These are phyloP conservation scores for Ceratocystis lukuohia DNA, from an alignment of 2,329 filamentous ascomycete species.

Conservation along the genomic window DNA sequence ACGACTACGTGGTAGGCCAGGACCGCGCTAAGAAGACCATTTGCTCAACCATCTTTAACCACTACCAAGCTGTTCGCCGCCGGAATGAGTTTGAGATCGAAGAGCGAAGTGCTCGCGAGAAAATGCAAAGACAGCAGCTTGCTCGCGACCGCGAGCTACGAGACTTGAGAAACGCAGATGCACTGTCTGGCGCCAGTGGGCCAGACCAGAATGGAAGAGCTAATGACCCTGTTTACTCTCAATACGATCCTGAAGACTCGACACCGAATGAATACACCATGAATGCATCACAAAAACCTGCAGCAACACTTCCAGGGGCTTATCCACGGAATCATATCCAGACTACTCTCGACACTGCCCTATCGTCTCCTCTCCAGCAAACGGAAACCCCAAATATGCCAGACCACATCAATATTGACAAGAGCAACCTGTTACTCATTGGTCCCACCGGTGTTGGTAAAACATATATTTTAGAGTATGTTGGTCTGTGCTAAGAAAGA, in stretches of 20 bases:
- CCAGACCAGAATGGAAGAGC: constrained; percentile 7
- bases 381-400: constrained; percentile 34
- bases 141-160: constrained; percentile 49
- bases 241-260: constrained; percentile 22
- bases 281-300: not conserved
- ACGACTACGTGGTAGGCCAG: constrained; percentile 93
- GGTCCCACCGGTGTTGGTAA: constrained; percentile 93
- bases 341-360: constrained; percentile 14
- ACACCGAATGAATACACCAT: constrained; percentile 21
- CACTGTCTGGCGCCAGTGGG: constrained; percentile 19
- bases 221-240: constrained; percentile 11
- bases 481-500: not conserved
- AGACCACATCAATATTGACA: constrained; percentile 63
- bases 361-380: constrained; percentile 34
- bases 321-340: not conserved
- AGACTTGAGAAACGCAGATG: constrained; percentile 15
- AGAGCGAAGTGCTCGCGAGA: constrained; percentile 44
- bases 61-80: constrained; percentile 78
- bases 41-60: constrained; percentile 87
- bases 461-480: constrained; percentile 72
- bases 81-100: constrained; percentile 64
- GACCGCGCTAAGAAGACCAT: constrained; percentile 89
- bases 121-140: constrained; percentile 55
- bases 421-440: constrained; percentile 83
- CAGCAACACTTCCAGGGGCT: not conserved